Evolutionary conservation across 2,329 filamentous ascomycete genomes (phyloP), one percentile per base, ranked within the genome.

Genomic region (Ceratocystis huliohia): DNA sequence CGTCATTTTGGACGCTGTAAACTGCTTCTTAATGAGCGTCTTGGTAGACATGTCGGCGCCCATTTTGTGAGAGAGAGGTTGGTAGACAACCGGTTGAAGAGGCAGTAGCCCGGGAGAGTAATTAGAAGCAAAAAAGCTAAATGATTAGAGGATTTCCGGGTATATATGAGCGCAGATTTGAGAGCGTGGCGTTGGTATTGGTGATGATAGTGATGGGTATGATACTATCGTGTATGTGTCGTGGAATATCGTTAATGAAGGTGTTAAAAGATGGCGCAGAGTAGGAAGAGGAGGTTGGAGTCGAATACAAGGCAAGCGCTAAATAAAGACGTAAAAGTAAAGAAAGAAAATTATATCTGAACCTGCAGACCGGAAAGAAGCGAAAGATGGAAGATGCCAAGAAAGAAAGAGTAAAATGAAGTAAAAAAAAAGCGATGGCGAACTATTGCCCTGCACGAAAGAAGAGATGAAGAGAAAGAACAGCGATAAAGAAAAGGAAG

Each of bases 1-100:
- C 61, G 88, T 68, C 66, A 96, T 74, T 75, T 95, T 96, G 65
- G 81, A 79, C 17, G 82, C 76, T 65, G 84, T 85, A 68, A 92
- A 82, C 76, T 91, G 85, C 76, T 85, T 84, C 75, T 79, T 81
- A 70, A 85, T 70, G 69, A 82, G 72, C 70, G 77, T 75, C 69
- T 71, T 59, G 62, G 75, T 76, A 59, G 72, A 78, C 75, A 80
- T 65, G 74, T 80, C 76, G 66, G 76, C 74, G 68, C 71, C 73
- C 74, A 76, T 76, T 66, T 70, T 72, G 71, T 67, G 67, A 69
- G 13, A 67, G 70, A 71, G 72, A 72, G 44, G 37, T 45, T 33
- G 41, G 8, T 5, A 30, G 6, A 5, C 20, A 25, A 5, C 50
- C 7, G 13, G 20, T 30, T 41, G 10, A 8, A 13, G 46, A 22